These are phyloP conservation scores for Annulohypoxylon moriforme DNA, from an alignment of 495 filamentous ascomycete genomes.

Conservation along the genomic window DNA sequence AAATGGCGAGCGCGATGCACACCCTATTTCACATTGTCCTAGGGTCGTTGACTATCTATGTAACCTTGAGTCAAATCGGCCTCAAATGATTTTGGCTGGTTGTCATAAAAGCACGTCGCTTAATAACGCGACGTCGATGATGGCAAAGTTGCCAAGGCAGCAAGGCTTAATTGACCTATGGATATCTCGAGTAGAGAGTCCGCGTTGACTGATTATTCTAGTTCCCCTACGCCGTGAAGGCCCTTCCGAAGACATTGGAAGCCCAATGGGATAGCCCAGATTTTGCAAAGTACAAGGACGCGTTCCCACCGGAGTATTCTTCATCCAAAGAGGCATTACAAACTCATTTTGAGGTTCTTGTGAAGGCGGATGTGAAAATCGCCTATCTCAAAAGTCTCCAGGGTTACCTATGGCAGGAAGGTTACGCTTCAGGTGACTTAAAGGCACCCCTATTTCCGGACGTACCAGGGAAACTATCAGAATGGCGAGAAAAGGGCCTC, in stretches of 20 bases:
- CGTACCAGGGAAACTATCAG: conserved; percentile 65
- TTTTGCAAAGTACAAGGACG: conserved; percentile 68
- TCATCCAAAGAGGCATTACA: conserved; percentile 61
- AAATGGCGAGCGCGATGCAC: conserved; percentile 17
- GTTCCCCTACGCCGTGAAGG: conserved; percentile 76
- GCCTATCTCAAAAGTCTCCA: conserved; percentile 77
- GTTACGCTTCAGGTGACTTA: conserved; percentile 70
- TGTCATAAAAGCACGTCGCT: conserved; percentile 16
- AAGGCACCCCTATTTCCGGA: conserved; percentile 75
- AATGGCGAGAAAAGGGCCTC: conserved; percentile 61
- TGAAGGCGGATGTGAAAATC: conserved; percentile 72
- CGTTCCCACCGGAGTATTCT: conserved; percentile 70
- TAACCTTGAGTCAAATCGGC: conserved; percentile 22
- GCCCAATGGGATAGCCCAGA: conserved; percentile 67
- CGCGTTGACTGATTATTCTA: conserved; percentile 49
- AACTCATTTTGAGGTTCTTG: conserved; percentile 71
- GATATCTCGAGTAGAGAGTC: conserved; percentile 22
- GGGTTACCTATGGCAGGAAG: conserved; percentile 75
- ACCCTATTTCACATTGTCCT: conserved; percentile 5
- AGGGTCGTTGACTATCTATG: conserved; percentile 13
- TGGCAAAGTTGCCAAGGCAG: conserved; percentile 23
- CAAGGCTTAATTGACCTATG: conserved; percentile 7
- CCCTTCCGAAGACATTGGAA: conserved; percentile 66
- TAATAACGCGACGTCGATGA: conserved; percentile 10
- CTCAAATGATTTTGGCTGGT: conserved; percentile 16